These are phyloP conservation scores for Suillus subluteus DNA, from an alignment of 768 basidiomycete genomes.

Conservation along the genomic window DNA sequence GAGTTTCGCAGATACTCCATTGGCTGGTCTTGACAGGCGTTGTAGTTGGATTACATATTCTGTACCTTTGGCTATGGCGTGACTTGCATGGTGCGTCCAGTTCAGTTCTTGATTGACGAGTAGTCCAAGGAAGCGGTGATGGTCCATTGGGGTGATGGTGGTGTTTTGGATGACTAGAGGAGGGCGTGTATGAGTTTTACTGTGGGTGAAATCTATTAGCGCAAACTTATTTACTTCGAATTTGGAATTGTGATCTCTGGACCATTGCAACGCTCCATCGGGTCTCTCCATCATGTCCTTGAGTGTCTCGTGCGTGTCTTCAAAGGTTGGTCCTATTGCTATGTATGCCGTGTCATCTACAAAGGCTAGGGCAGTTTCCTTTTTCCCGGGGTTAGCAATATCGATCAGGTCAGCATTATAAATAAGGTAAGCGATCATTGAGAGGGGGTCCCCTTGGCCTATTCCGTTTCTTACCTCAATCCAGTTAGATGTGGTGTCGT, in stretches of 20 bases:
- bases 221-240: constrained; percentile 19
- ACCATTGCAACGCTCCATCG: constrained; percentile 10
- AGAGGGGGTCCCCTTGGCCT: constrained; percentile 19
- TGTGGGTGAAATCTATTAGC: constrained; percentile 8
- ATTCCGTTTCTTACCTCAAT: constrained; percentile 18
- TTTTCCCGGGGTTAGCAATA: constrained; percentile 14
- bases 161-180: not conserved
- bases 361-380: constrained; percentile 26
- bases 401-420: constrained; percentile 30
- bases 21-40: not conserved
- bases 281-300: constrained; percentile 27
- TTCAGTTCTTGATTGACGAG: constrained; percentile 11
- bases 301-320: constrained; percentile 22
- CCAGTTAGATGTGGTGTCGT: constrained; percentile 16
- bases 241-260: not conserved
- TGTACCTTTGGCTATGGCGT: not conserved
- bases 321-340: constrained; percentile 25
- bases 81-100: constrained; percentile 1
- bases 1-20: not conserved
- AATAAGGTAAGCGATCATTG: constrained; percentile 23
- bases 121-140: constrained; percentile 6
- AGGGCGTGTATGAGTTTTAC: not conserved
- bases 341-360: constrained; percentile 32
- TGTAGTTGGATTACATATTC: not conserved
- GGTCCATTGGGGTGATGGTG: not conserved